These are phyloP conservation scores for Lyophyllum shimeji DNA, from an alignment of 768 basidiomycete genomes.

Conservation along the genomic window DNA sequence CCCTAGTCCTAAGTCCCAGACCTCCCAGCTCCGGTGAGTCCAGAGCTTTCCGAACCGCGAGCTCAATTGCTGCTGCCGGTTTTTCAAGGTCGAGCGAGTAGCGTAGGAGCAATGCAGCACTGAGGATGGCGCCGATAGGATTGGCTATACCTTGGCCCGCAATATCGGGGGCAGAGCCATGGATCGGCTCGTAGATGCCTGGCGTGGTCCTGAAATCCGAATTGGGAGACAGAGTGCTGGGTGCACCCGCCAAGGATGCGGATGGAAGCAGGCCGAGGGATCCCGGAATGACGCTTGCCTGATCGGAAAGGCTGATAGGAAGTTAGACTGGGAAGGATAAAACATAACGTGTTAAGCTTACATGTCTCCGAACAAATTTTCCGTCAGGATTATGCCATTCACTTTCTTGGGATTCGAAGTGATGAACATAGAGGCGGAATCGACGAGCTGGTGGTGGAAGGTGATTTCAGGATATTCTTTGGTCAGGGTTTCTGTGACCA, in stretches of 20 bases:
- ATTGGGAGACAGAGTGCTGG: constrained; percentile 55
- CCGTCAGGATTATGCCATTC: constrained; percentile 93
- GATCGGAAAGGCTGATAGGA: constrained; percentile 81
- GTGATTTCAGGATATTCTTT: constrained; percentile 87
- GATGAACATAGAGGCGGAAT: constrained; percentile 95
- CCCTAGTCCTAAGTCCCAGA: constrained; percentile 76
- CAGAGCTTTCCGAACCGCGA: constrained; percentile 86
- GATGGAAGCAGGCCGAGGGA: constrained; percentile 96
- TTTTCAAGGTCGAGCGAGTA: constrained; percentile 91
- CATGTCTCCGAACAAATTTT: constrained; percentile 98
- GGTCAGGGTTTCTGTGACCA: constrained; percentile 80
- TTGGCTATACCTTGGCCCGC: constrained; percentile 94
- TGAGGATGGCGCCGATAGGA: constrained; percentile 93
- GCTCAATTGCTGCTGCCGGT: constrained; percentile 84
- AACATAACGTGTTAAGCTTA: constrained; percentile 39
- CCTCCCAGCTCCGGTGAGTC: constrained; percentile 73
- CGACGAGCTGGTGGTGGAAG: constrained; percentile 90
- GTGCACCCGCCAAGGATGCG: constrained; percentile 92
- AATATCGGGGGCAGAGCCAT: constrained; percentile 93
- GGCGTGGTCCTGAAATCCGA: constrained; percentile 75
- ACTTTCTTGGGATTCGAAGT: constrained; percentile 87
- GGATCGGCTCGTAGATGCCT: constrained; percentile 97
- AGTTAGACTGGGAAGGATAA: not conserved
- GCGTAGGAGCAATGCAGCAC: constrained; percentile 88
- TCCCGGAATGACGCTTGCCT: constrained; percentile 95